Percentiles rank a stretch among this genome's conserved stretches.
Evolutionary conservation across 1,284 basidiomycete species (phyloP).

Genomic region (Apiotrichum gamsii): DNA sequence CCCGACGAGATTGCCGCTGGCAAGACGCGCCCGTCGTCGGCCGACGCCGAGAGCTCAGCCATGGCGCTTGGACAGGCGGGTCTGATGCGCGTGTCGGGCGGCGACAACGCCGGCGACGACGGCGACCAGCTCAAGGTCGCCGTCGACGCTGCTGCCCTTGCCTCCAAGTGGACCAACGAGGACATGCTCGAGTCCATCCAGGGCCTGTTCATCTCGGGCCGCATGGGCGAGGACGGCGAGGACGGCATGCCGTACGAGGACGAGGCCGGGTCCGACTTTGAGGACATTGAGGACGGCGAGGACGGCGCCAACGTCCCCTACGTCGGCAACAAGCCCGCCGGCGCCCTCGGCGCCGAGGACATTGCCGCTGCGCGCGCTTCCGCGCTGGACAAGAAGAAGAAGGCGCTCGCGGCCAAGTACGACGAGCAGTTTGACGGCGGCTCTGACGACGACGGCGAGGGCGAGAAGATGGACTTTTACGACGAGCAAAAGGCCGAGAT

Average conservation of each 20-base stretch:
- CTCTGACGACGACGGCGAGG: slow-evolving; percentile 65
- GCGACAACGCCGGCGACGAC: slow-evolving; percentile 49
- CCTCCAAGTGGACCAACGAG: slow-evolving; percentile 73
- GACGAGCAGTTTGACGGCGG: slow-evolving; percentile 90
- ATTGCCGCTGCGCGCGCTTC: slow-evolving; percentile 52
- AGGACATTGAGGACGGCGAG: slow-evolving; percentile 53
- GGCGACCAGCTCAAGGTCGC: slow-evolving; percentile 66
- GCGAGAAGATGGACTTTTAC: slow-evolving; percentile 72
- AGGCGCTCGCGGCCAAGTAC: slow-evolving; percentile 85
- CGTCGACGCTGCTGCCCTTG: slow-evolving; percentile 52
- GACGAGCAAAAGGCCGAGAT: slow-evolving; percentile 88
- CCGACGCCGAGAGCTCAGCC: slow-evolving; percentile 39
- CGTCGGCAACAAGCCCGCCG: slow-evolving; percentile 38
- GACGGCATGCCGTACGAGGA: slow-evolving; percentile 50
- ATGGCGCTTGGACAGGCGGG: slow-evolving; percentile 53
- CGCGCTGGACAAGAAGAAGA: slow-evolving; percentile 78
- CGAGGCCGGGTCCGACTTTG: slow-evolving; percentile 50
- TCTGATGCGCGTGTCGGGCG: slow-evolving; percentile 62
- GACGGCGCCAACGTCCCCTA: slow-evolving; percentile 46
- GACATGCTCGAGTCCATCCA: slow-evolving; percentile 79
- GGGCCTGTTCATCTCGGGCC: slow-evolving; percentile 84
- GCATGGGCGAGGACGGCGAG: slow-evolving; percentile 35
- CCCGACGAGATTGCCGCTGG: slow-evolving; percentile 65
- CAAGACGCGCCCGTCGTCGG: slow-evolving; percentile 36
- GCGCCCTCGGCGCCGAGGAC: slow-evolving; percentile 17